A percentile compares a stretch with the other conserved stretches of the same genome.
These are phyloP conservation scores for Toxicodendron radicans DNA, from an alignment of 345 rosid species.

Conservation along the genomic window DNA sequence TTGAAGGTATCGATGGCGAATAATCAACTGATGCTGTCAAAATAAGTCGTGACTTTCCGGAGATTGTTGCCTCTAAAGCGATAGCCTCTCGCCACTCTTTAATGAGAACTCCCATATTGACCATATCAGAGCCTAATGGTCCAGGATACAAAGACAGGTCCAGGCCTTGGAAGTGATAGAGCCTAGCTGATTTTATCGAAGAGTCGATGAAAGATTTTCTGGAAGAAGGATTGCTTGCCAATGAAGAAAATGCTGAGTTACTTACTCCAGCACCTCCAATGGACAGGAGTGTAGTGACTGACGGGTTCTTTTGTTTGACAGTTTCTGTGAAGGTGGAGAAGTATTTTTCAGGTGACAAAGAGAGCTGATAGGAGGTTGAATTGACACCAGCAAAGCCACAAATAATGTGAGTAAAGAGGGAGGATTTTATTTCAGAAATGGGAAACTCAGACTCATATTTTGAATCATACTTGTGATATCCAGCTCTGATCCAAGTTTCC, in stretches of 20 bases:
- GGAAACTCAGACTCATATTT: too few species aligned
- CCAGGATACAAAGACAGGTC: slow-evolving; percentile 23
- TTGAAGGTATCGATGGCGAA: too few species aligned
- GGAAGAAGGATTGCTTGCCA: slow-evolving; percentile 5
- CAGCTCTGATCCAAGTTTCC: too few species aligned
- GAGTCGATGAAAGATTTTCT: slow-evolving; percentile 11
- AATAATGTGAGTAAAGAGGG: too few species aligned
- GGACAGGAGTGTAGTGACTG: neutral
- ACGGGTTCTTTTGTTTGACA: too few species aligned
- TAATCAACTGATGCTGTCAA: neutral
- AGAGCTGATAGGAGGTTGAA: too few species aligned
- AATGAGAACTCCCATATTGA: neutral
- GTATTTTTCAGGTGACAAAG: too few species aligned
- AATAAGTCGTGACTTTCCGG: slow-evolving; percentile 16
- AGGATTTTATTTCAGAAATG: too few species aligned
- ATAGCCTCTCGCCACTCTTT: slow-evolving; percentile 22
- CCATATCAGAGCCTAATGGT: neutral
- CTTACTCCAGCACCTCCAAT: slow-evolving; percentile 1
- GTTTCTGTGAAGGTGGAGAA: too few species aligned
- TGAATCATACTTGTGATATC: too few species aligned
- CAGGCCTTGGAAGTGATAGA: slow-evolving; percentile 22
- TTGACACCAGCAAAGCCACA: too few species aligned
- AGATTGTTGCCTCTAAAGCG: slow-evolving; percentile 5
- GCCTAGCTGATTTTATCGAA: neutral
- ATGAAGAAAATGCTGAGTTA: neutral